Percentiles rank a stretch among this genome's conserved stretches.
phyloP scores from a whole-genome alignment of 345 rosid species.

The Nephelium lappaceum region DNA sequence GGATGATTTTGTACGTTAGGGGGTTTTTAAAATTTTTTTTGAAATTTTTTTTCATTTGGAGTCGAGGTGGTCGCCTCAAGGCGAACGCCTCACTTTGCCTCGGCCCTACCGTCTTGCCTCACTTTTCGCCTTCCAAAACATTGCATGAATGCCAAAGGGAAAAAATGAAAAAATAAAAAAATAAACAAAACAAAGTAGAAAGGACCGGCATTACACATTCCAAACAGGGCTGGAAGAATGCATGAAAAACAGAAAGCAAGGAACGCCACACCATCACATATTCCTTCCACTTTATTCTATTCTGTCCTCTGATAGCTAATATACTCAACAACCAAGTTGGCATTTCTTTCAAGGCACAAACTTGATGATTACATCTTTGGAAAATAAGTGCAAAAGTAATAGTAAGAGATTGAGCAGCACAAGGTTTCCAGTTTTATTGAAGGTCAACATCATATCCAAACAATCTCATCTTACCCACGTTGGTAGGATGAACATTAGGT shows the following conservation, averaged over 20 bases:
- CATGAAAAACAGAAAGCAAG: background rate
- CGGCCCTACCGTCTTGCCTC: too few species aligned
- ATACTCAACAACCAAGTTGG: background rate
- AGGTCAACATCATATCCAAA: background rate
- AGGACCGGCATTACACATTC: background rate
- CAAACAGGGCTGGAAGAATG: background rate
- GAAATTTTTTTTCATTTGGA: too few species aligned
- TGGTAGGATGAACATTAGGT: background rate
- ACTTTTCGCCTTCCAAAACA: too few species aligned
- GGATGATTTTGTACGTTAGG: too few species aligned
- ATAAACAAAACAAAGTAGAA: slow-evolving; percentile 4
- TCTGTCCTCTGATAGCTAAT: background rate
- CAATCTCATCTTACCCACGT: background rate
- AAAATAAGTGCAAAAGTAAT: background rate
- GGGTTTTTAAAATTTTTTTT: too few species aligned
- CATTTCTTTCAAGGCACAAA: background rate
- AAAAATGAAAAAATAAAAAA: too few species aligned
- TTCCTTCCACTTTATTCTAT: background rate
- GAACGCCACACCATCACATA: background rate
- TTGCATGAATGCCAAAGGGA: too few species aligned
- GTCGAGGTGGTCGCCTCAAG: too few species aligned
- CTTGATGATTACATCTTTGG: background rate
- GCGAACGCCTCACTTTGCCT: too few species aligned
- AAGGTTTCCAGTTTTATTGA: background rate
- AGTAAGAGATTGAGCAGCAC: background rate